These are phyloP conservation scores for Exophiala sideris DNA, from an alignment of 2,329 filamentous ascomycete genomes.

Conservation along the genomic window DNA sequence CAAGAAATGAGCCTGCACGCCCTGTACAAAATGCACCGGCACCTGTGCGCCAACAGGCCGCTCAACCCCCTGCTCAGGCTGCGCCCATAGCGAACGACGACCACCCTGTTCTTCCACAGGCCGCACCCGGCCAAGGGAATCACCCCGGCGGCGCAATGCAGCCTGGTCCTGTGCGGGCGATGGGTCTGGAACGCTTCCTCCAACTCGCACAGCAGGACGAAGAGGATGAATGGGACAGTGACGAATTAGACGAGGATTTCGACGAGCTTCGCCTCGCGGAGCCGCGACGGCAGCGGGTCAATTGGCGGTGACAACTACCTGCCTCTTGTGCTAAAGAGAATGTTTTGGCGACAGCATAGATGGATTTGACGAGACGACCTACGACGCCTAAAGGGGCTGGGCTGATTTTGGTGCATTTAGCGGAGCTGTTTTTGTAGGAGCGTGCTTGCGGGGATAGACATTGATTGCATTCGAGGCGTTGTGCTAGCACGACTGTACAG, in stretches of 20 bases:
- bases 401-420: no score
- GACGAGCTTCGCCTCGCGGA: neutral
- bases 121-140: slow-evolving; percentile 26
- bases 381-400: no score
- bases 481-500: no score
- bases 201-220: slow-evolving; percentile 51
- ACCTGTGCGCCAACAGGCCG: neutral
- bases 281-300: neutral
- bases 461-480: no score
- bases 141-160: slow-evolving; percentile 8
- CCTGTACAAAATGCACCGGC: neutral
- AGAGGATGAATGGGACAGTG: slow-evolving; percentile 59
- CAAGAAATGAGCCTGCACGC: slow-evolving; percentile 14
- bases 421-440: no score
- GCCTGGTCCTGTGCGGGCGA: slow-evolving; percentile 17
- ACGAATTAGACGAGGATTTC: slow-evolving; percentile 49
- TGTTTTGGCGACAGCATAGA: no score
- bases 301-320: neutral
- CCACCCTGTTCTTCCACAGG: slow-evolving; percentile 3
- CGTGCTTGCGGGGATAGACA: no score
- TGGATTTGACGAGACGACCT: no score
- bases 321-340: no score
- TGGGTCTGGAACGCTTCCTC: slow-evolving; percentile 51
- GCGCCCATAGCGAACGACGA: neutral
- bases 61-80: neutral